Evolutionary conservation across 306 rosid genomes (phyloP).

Genomic region (Pachyrhizus erosus): DNA sequence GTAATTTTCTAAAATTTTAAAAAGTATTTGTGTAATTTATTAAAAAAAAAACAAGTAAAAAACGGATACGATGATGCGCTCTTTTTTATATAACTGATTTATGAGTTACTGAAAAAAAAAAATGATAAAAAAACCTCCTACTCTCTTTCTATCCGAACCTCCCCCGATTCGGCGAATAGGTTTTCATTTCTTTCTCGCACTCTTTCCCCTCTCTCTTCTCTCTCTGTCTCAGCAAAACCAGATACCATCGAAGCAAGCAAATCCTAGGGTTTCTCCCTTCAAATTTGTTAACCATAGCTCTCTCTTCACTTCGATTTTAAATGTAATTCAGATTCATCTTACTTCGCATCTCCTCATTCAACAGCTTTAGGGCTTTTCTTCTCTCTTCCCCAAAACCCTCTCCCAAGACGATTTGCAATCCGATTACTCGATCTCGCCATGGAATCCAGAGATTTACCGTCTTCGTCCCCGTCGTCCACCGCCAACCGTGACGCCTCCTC

Average conservation of each 20-base stretch:
- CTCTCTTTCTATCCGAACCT: slow-evolving; percentile 53
- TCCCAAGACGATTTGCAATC: slow-evolving; percentile 42
- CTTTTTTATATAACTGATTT: neutral
- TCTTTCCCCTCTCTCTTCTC: neutral
- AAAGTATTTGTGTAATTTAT: too few relatives aligned
- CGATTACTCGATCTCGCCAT: slow-evolving; percentile 76
- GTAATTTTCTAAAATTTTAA: too few relatives aligned
- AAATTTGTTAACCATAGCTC: slow-evolving; percentile 14
- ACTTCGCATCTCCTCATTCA: slow-evolving; percentile 33
- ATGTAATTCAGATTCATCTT: slow-evolving; percentile 46
- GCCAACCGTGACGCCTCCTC: slow-evolving; percentile 71
- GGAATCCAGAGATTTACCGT: slow-evolving; percentile 77
- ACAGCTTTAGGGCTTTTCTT: slow-evolving; percentile 47
- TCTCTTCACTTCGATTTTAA: slow-evolving; percentile 42
- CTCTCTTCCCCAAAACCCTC: slow-evolving; percentile 46
- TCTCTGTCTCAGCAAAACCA: slow-evolving; percentile 42
- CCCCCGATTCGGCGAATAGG: slow-evolving; percentile 54
- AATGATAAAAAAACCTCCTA: slow-evolving; percentile 4
- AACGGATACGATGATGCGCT: neutral
- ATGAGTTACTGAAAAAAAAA: neutral
- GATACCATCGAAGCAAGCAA: slow-evolving; percentile 40
- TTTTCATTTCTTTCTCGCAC: slow-evolving; percentile 33
- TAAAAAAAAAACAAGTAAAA: too few relatives aligned
- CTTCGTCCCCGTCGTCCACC: slow-evolving; percentile 55
- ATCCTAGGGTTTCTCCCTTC: slow-evolving; percentile 46